Evolutionary conservation across 2,329 filamentous ascomycete genomes (phyloP).

Genomic region (Aspergillus eucalypticola): DNA sequence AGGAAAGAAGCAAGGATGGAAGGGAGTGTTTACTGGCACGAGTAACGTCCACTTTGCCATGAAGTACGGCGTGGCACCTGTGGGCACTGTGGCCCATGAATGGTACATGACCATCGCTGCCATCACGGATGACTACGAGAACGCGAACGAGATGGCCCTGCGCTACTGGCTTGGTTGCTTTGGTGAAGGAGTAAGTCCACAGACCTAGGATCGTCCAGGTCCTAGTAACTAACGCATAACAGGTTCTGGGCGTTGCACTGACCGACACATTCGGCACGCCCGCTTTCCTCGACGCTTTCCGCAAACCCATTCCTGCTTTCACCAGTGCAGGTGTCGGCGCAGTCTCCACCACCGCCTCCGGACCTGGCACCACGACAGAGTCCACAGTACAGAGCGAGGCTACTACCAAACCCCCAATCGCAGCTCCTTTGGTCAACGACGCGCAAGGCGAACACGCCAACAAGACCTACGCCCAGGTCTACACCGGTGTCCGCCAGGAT

Average conservation of each 20-base stretch:
- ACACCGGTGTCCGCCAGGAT: slow-evolving; percentile 83
- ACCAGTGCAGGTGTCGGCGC: slow-evolving; percentile 44
- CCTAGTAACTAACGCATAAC: not conserved
- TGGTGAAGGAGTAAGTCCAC: slow-evolving; percentile 64
- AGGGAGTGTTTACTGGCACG: slow-evolving; percentile 78
- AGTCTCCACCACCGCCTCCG: slow-evolving; percentile 43
- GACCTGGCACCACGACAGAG: slow-evolving; percentile 46
- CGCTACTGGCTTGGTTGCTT: slow-evolving; percentile 90
- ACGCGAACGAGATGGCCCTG: slow-evolving; percentile 80
- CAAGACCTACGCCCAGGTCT: slow-evolving; percentile 76
- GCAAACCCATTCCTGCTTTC: slow-evolving; percentile 59
- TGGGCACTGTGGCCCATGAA: slow-evolving; percentile 92
- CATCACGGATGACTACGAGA: slow-evolving; percentile 79
- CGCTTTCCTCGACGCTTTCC: slow-evolving; percentile 83
- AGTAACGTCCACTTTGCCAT: slow-evolving; percentile 98
- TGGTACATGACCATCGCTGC: slow-evolving; percentile 99
- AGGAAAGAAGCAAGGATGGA: slow-evolving; percentile 62
- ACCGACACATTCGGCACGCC: slow-evolving; percentile 97
- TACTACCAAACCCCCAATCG: slow-evolving; percentile 44
- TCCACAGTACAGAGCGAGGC: slow-evolving; percentile 40
- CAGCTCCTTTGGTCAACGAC: slow-evolving; percentile 41
- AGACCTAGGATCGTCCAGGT: not conserved
- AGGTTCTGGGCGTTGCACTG: slow-evolving; percentile 80
- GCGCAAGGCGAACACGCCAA: slow-evolving; percentile 42
- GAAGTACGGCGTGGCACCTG: slow-evolving; percentile 79